phyloP scores from a whole-genome alignment of 805 yeast genomes.

The Saccharomyces paradoxus region DNA sequence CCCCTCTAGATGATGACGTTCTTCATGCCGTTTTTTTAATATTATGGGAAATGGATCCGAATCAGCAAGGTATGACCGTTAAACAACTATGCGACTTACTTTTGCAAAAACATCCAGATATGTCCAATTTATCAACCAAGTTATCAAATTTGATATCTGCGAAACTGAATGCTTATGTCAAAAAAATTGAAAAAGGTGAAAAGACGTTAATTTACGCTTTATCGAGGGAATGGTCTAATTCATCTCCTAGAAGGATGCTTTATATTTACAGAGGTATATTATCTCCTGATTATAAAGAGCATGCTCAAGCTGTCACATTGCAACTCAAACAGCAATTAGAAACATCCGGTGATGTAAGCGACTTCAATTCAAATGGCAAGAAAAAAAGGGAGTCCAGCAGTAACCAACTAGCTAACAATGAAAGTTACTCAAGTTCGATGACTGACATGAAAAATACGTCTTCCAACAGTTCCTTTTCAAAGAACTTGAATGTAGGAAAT shows the following conservation, averaged over 20 bases:
- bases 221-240: slow-evolving; percentile 86
- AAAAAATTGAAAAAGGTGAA: slow-evolving; percentile 79
- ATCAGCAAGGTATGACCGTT: slow-evolving; percentile 79
- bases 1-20: slow-evolving; percentile 57
- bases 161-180: slow-evolving; percentile 75
- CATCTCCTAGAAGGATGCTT: slow-evolving; percentile 83
- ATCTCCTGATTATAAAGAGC: slow-evolving; percentile 65
- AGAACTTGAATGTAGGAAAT: slow-evolving; percentile 5
- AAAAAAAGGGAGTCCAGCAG: slow-evolving; percentile 1
- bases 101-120: slow-evolving; percentile 69
- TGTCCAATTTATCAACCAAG: slow-evolving; percentile 73
- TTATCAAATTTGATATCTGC: slow-evolving; percentile 77
- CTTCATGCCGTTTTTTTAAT: slow-evolving; percentile 67
- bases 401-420: background rate
- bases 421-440: background rate
- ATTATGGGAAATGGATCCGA: slow-evolving; percentile 57
- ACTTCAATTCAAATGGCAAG: slow-evolving; percentile 1
- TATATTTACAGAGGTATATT: slow-evolving; percentile 75
- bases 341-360: background rate
- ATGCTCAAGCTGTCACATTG: slow-evolving; percentile 49
- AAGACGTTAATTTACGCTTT: slow-evolving; percentile 61
- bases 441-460: background rate
- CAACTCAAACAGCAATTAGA: slow-evolving; percentile 18
- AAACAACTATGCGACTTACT: slow-evolving; percentile 76
- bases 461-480: slow-evolving; percentile 7